These are phyloP conservation scores for Aspergillus alliaceus DNA, from an alignment of 2,329 filamentous ascomycete genomes.

Conservation along the genomic window DNA sequence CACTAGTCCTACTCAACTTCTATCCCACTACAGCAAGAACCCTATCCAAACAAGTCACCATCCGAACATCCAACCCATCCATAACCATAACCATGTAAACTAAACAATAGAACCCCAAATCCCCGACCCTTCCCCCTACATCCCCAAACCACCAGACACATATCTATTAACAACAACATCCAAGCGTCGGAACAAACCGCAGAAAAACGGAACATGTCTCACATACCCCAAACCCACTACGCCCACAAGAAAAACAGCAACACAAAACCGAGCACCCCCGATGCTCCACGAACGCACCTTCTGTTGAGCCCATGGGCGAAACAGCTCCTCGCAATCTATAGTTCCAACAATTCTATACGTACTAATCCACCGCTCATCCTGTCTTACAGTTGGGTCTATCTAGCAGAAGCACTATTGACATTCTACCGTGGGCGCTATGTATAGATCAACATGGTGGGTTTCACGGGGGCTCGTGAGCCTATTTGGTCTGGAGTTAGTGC, in stretches of 20 bases:
- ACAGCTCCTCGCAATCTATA: too few relatives aligned
- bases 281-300: too few relatives aligned
- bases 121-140: too few relatives aligned
- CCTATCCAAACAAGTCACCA: too few relatives aligned
- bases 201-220: background rate
- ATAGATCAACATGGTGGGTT: background rate
- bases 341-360: too few relatives aligned
- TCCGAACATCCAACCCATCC: background rate
- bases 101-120: background rate
- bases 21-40: too few relatives aligned
- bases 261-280: background rate
- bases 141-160: background rate
- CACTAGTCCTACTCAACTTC: too few relatives aligned
- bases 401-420: background rate
- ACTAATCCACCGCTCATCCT: too few relatives aligned
- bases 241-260: background rate
- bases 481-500: too few relatives aligned
- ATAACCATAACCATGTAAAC: background rate
- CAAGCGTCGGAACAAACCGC: background rate
- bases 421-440: background rate
- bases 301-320: too few relatives aligned
- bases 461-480: too few relatives aligned
- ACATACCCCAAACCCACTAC: background rate
- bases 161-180: too few relatives aligned
- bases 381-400: background rate